Evolutionary conservation across 2,329 filamentous ascomycete genomes (phyloP), one percentile per base, ranked within the genome.

Genomic region (Penicillium sp.): DNA sequence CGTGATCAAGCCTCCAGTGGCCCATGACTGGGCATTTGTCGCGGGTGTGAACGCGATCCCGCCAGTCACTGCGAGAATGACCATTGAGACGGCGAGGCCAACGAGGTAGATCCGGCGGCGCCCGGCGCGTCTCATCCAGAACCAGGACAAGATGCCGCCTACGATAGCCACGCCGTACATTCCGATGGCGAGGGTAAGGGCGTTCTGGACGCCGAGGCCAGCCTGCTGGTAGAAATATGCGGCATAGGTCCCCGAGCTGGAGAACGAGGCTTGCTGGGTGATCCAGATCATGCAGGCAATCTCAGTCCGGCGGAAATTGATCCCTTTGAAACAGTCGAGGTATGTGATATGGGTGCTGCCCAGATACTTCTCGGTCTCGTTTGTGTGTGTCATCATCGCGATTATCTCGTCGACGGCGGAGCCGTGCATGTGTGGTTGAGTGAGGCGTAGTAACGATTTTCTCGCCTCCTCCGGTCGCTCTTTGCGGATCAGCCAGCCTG

Each of bases 331-430:
- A 21, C 52, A 55, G 21, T 55, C 35, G 3, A 45, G 3, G 17
- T 55, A 55, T 17, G 52, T 46, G 2, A 44, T 55, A 17, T 44
- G 26, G 13, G 26, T 21, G 21, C 21, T 48, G 19, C 45, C 45
- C 3, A 46, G 15, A 17, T 55, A 13, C 19, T 46, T 46, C 19
- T 55, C 38, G 19, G 45, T 13, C 38, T 45, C 52, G 15, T 46
- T 55, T 17, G 52, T 55, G 38, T 55, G 52, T 46, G n/a, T 29
- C 17, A 55, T 55, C 52, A 55, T 55, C 11, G 41, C 52, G 3
- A 55, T n/a, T 15, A 44, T 47, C 31, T 55, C 52, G n/a, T 55
- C 52, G 3, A 44, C 38, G 26, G 23, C 21, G 31, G 30, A 55
- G 3, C 9, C 29, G 35, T 23, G 8, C 11, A 9, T 41, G 9